Percentiles rank a stretch among this genome's conserved stretches.
Evolutionary conservation across 164 flowering plant species (phyloP).

Genomic region (Platanus orientalis): DNA sequence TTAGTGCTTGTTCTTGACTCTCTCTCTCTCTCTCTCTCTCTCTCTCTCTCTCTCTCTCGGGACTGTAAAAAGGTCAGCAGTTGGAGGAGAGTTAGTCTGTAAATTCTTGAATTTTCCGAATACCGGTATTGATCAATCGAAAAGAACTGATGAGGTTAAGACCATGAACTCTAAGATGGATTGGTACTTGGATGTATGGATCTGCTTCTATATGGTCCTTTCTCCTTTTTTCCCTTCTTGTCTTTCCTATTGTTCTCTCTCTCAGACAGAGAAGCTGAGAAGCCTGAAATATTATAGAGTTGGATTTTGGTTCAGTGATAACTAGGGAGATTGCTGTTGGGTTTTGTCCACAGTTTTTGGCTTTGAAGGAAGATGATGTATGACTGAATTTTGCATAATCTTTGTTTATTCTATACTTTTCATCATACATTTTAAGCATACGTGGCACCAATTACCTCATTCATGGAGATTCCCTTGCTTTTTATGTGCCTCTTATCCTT

Average conservation of each 20-base stretch:
- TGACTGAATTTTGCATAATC: conserved; percentile 1
- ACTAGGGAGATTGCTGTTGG: conserved; percentile 12
- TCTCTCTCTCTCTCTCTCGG: background rate
- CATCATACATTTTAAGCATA: background rate
- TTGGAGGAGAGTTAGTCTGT: background rate
- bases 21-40: background rate
- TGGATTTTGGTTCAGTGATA: conserved; percentile 10
- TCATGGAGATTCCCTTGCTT: background rate
- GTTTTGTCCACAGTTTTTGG: conserved; percentile 22
- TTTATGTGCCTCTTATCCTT: background rate
- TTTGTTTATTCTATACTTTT: conserved; percentile 1
- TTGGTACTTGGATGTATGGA: conserved; percentile 5
- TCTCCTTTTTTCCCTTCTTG: background rate
- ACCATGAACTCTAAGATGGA: conserved; percentile 1
- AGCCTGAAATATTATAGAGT: conserved; percentile 7
- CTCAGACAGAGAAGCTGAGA: background rate
- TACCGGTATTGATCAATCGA: background rate
- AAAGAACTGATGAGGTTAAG: background rate
- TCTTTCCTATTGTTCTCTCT: background rate
- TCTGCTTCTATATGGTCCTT: background rate
- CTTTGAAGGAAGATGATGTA: conserved; percentile 14
- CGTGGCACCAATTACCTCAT: background rate
- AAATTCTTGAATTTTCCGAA: conserved; percentile 12
- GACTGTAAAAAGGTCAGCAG: background rate
- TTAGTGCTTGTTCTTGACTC: conserved; percentile 5